These are phyloP conservation scores for Pleurotus eryngii DNA, from an alignment of 768 basidiomycete genomes.

Conservation along the genomic window DNA sequence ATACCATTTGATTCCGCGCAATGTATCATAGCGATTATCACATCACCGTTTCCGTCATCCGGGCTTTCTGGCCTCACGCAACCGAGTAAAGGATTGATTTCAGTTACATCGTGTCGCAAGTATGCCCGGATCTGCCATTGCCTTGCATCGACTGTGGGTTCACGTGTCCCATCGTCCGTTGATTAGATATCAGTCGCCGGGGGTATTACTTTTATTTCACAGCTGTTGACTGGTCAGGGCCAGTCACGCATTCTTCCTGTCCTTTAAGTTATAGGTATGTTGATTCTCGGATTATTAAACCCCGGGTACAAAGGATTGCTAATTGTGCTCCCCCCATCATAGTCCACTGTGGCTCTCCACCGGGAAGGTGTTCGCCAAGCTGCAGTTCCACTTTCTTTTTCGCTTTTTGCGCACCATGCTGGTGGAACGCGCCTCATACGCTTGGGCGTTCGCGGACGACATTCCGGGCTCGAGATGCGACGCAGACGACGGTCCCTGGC, in stretches of 20 bases:
- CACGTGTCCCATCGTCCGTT: slow-evolving; percentile 2
- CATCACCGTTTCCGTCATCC: not conserved
- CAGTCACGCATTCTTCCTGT: slow-evolving; percentile 1
- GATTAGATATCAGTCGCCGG: slow-evolving; percentile 6
- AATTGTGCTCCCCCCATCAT: too few relatives aligned
- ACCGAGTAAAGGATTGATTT: not conserved
- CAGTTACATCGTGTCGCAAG: too few relatives aligned
- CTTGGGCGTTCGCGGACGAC: slow-evolving; percentile 54
- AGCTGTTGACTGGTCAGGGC: not conserved
- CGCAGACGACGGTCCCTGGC: slow-evolving; percentile 66
- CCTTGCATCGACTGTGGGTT: not conserved
- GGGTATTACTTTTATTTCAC: slow-evolving; percentile 1
- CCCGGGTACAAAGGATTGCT: not conserved
- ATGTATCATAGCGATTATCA: slow-evolving; percentile 1
- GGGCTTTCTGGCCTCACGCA: not conserved
- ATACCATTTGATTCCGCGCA: not conserved
- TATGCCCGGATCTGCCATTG: slow-evolving; percentile 3
- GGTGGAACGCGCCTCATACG: slow-evolving; percentile 32
- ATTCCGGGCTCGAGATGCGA: slow-evolving; percentile 60
- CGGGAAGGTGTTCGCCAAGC: slow-evolving; percentile 1
- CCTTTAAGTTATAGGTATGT: not conserved
- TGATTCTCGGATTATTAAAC: not conserved
- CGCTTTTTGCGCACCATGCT: slow-evolving; percentile 31
- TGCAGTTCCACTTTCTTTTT: slow-evolving; percentile 6
- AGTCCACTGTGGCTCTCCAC: not conserved